These are phyloP conservation scores for Kwoniella dejecticola DNA, from an alignment of 768 basidiomycete genomes.

Conservation along the genomic window DNA sequence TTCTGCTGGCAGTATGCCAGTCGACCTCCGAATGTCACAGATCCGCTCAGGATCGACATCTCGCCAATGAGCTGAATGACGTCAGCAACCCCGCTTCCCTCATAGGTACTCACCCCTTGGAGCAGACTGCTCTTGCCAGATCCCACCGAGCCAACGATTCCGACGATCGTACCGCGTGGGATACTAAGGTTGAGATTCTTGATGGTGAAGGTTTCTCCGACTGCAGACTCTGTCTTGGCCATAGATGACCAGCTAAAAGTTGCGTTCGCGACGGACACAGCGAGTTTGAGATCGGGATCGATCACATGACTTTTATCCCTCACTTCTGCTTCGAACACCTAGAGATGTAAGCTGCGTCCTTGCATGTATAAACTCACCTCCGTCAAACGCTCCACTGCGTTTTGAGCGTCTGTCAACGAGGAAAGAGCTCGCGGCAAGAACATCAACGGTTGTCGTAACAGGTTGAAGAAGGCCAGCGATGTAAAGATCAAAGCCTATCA, in stretches of 20 bases:
- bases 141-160: constrained; percentile 70
- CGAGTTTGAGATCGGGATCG: constrained; percentile 60
- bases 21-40: constrained; percentile 65
- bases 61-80: constrained; percentile 65
- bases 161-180: constrained; percentile 64
- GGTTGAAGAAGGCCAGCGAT: constrained; percentile 64
- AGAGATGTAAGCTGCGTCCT: not conserved
- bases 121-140: constrained; percentile 62
- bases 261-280: constrained; percentile 62
- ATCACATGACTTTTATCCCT: constrained; percentile 58
- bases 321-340: constrained; percentile 64
- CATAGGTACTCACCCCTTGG: constrained; percentile 51
- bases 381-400: constrained; percentile 63
- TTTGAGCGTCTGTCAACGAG: constrained; percentile 67
- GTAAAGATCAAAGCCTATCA: constrained; percentile 67
- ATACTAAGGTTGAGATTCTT: constrained; percentile 62
- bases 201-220: constrained; percentile 59
- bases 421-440: constrained; percentile 59
- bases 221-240: not conserved
- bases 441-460: constrained; percentile 66
- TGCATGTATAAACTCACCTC: constrained; percentile 28
- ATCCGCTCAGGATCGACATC: constrained; percentile 64
- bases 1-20: constrained; percentile 73
- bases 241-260: constrained; percentile 67
- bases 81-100: not conserved